Evolutionary conservation across 2,329 filamentous ascomycete species (phyloP), one percentile per base, ranked within the genome.

Genomic region (Ophiostoma montium): DNA sequence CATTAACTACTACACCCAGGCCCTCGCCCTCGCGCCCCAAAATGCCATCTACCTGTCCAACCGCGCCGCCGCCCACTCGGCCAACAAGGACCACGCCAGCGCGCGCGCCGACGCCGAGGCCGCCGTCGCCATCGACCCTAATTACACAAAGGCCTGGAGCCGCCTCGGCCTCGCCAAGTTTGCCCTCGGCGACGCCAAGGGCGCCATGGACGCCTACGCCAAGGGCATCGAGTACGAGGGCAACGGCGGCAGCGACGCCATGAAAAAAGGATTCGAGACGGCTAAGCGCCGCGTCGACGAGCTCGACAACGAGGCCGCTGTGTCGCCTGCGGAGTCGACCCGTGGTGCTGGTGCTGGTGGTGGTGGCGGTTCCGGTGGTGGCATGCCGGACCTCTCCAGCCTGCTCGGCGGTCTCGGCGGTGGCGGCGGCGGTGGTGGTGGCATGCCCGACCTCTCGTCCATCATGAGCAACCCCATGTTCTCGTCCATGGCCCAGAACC

Each of bases 391-490:
- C 61, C 67, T 89, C n/a, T 69, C 71, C 51, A 72, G 73, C 53
- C 84, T 89, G 81, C 72, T 89, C 56, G 81, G 80, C 36, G 49
- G 73, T 31, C 72, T 67, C 16, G 77, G 72, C 18, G 80, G 72
- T 21, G 79, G 72, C 13, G 73, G 67, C 23, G 78, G 76, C 5
- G 81, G 75, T 18, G 80, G 70, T 8, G 83, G 83, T 47, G 86
- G 86, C 49, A 92, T 95, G 84, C 88, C 89, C 12, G 90, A 96
- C 64, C 71, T 98, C 21, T 69, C 78, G 55, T 78, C 78, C 55
- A 81, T 98, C 64, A 94, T 96, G 88, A 88, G 73, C 72, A 98
- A 96, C 71, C 92, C 92, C 50, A 96, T 96, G 92, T 94, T 98
- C 69, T 80, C 88, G 46, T 85, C 77, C 69, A 95, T 96, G 88